Evolutionary conservation across 2,329 filamentous ascomycete genomes (phyloP).

Genomic region (Purpureocillium lavendulum): DNA sequence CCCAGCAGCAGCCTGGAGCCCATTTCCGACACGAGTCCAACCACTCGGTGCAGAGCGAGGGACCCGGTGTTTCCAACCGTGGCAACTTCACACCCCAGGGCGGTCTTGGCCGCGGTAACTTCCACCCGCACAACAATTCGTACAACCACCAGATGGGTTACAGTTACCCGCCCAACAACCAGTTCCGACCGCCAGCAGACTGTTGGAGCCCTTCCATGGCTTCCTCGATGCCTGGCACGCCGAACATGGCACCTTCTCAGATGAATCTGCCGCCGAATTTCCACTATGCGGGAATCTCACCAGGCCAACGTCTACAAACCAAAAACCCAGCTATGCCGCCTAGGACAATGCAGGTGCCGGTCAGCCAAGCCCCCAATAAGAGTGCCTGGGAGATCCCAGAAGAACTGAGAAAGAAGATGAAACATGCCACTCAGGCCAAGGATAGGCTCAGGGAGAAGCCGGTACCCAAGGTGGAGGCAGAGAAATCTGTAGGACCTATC

Average conservation of each 20-base stretch:
- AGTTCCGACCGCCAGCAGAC: conserved; percentile 33
- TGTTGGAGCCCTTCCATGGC: conserved; percentile 57
- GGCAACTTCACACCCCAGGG: conserved; percentile 42
- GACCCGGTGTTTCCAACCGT: conserved; percentile 39
- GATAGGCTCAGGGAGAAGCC: conserved; percentile 18
- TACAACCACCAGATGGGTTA: conserved; percentile 39
- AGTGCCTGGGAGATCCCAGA: conserved; percentile 73
- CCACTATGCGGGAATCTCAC: too few species aligned
- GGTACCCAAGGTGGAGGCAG: conserved; percentile 8
- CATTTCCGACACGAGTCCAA: conserved; percentile 83
- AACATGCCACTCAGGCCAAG: conserved; percentile 42
- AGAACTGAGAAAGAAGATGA: conserved; percentile 75
- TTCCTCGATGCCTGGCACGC: conserved; percentile 58
- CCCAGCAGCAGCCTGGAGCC: conserved; percentile 58
- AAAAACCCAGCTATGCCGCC: too few species aligned
- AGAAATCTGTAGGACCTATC: too few species aligned
- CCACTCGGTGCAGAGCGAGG: conserved; percentile 60
- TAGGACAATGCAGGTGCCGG: too few species aligned
- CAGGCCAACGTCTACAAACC: too few species aligned
- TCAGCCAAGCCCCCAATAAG: conserved; percentile 58
- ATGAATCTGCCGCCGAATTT: conserved; percentile 57
- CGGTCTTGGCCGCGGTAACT: conserved; percentile 41
- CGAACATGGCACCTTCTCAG: conserved; percentile 55
- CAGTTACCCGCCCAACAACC: too few species aligned
- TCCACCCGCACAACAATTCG: conserved; percentile 34